Evolutionary conservation across 2,329 filamentous ascomycete species (phyloP).

Genomic region (Fusarium nygamai): DNA sequence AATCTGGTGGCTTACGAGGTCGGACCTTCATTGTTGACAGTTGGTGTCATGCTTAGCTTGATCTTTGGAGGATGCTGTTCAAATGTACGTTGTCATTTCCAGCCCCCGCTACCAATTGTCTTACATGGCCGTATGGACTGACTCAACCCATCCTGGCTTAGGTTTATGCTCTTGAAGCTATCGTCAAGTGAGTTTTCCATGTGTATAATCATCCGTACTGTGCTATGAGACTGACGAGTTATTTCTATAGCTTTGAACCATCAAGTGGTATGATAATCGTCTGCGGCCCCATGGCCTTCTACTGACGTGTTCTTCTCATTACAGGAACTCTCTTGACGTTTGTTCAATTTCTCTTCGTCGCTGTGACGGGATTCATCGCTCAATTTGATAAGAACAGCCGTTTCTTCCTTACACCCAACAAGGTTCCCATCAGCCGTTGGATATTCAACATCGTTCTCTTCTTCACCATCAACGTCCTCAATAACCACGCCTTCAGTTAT

Average conservation of each 20-base stretch:
- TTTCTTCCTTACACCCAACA: slow-evolving; percentile 79
- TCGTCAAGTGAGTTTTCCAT: slow-evolving; percentile 77
- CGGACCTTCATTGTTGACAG: slow-evolving; percentile 58
- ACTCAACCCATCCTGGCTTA: slow-evolving; percentile 52
- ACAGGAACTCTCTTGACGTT: slow-evolving; percentile 86
- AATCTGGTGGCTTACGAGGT: slow-evolving; percentile 36
- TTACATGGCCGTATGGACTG: slow-evolving; percentile 2
- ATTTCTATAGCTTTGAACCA: slow-evolving; percentile 74
- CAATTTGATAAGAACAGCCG: slow-evolving; percentile 76
- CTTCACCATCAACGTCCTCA: slow-evolving; percentile 92
- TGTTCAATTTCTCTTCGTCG: slow-evolving; percentile 87
- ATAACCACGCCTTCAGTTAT: slow-evolving; percentile 98
- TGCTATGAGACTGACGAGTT: slow-evolving; percentile 17
- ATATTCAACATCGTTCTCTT: slow-evolving; percentile 89
- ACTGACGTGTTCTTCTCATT: slow-evolving; percentile 23
- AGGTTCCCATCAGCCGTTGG: slow-evolving; percentile 87
- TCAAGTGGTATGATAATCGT: slow-evolving; percentile 71
- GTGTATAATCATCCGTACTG: neutral
- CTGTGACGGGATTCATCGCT: slow-evolving; percentile 78
- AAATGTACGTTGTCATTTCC: slow-evolving; percentile 69
- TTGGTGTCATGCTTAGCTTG: slow-evolving; percentile 76
- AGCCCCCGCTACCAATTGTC: neutral
- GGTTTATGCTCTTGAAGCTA: slow-evolving; percentile 96
- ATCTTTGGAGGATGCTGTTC: slow-evolving; percentile 97
- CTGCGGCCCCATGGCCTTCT: neutral